These are phyloP conservation scores for Harrya chromipes DNA, from an alignment of 768 basidiomycete species.

Conservation along the genomic window DNA sequence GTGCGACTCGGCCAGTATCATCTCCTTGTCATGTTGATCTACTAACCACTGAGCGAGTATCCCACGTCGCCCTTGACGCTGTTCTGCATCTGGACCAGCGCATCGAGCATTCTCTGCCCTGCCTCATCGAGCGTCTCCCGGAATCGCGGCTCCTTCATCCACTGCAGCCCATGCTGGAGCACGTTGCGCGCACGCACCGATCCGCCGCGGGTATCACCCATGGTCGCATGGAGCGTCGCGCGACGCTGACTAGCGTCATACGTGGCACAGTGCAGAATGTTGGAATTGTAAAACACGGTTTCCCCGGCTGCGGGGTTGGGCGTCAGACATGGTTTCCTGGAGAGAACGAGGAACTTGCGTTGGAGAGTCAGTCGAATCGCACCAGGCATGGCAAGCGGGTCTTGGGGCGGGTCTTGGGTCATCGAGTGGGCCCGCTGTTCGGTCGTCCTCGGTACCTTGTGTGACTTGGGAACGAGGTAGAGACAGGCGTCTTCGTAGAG, in stretches of 20 bases:
- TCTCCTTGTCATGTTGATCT: not conserved
- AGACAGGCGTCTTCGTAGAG: conserved; percentile 68
- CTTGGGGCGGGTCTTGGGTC: conserved; percentile 45
- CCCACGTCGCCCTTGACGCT: conserved; percentile 40
- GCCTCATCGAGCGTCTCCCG: conserved; percentile 34
- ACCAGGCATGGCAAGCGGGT: conserved; percentile 73
- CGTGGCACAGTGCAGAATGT: conserved; percentile 71
- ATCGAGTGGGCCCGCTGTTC: conserved; percentile 57
- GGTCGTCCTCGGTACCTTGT: conserved; percentile 52
- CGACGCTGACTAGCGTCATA: conserved; percentile 51
- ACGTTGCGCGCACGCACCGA: conserved; percentile 64
- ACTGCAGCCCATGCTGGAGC: conserved; percentile 68
- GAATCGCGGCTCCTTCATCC: conserved; percentile 62
- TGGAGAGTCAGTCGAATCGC: conserved; percentile 51
- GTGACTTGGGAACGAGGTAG: conserved; percentile 67
- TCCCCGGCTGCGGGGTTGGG: conserved; percentile 51
- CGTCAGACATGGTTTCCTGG: not conserved
- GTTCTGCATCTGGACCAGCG: conserved; percentile 54
- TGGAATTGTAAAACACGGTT: conserved; percentile 77
- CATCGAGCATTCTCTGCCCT: conserved; percentile 50
- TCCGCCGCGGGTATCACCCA: conserved; percentile 63
- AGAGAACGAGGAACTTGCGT: conserved; percentile 35
- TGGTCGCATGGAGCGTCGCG: conserved; percentile 67
- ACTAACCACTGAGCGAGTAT: conserved; percentile 47
- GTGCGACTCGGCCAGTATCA: not conserved